A percentile compares a stretch with the other conserved stretches of the same genome.
These are phyloP conservation scores for Geotrichum macrosporum DNA, from an alignment of 1,139 yeast genomes.

Conservation along the genomic window DNA sequence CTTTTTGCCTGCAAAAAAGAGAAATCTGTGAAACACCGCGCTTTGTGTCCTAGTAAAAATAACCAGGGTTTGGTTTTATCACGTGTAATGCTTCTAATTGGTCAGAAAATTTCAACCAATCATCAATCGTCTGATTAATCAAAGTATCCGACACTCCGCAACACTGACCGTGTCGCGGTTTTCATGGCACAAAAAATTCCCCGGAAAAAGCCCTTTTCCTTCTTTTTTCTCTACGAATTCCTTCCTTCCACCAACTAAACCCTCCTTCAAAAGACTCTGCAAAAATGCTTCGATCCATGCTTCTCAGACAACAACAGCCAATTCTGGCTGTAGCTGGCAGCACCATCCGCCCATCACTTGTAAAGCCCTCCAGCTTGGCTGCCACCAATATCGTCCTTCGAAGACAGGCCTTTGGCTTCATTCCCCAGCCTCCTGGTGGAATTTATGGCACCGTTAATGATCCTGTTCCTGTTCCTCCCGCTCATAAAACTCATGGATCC, in stretches of 20 bases:
- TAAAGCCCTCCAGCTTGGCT: constrained; percentile 13
- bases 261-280: constrained; percentile 1
- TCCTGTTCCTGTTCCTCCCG: constrained; percentile 60
- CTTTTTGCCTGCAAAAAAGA: too few relatives aligned
- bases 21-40: too few relatives aligned
- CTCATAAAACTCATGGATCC: constrained; percentile 68
- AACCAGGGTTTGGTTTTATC: neutral
- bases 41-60: neutral
- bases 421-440: constrained; percentile 41
- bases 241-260: neutral
- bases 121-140: neutral
- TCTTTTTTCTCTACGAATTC: constrained; percentile 4
- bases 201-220: constrained; percentile 7
- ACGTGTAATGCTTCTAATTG: neutral
- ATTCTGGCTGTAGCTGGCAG: constrained; percentile 15
- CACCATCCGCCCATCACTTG: constrained; percentile 6
- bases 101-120: constrained; percentile 1
- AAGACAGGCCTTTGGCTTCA: constrained; percentile 36
- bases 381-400: constrained; percentile 41
- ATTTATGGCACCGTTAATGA: constrained; percentile 72
- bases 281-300: constrained; percentile 19
- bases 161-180: too few relatives aligned
- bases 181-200: constrained; percentile 16
- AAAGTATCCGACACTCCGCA: too few relatives aligned
- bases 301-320: constrained; percentile 16